Evolutionary conservation across 495 filamentous ascomycete genomes (phyloP), one percentile per base, ranked within the genome.

Genomic region (Neurospora tetraspora): DNA sequence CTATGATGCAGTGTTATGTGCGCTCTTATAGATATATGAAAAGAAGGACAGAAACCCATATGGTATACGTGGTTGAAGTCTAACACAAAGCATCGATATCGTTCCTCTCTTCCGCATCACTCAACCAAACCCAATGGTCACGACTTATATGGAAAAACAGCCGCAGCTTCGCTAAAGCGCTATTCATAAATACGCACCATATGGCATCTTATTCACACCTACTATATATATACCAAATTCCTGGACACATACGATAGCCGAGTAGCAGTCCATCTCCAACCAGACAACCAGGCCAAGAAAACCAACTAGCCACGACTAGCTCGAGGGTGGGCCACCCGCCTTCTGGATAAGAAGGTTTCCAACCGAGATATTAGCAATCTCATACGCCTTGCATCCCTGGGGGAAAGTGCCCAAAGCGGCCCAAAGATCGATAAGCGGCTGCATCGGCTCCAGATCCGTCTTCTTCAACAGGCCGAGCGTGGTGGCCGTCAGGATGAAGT

Each of bases 391-490:
- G 59, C 84, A 87, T 4, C 92, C 91, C 5, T 88, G 86, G 5
- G 94, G 92, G 73, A 97, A 91, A 23, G 92, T 90, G 39, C 93
- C 93, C 72, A 94, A 91, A 61, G 89, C 90, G 42, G 93, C 89
- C 90, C 94, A 97, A 37, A 97, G 84, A 77, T 97, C 94, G 74
- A 97, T 92, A 77, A 97, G 80, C 12, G 92, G 92, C 84, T 94
- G 93, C 94, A 97, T 96, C 20, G 94, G 94, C 87, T 97, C 93
- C 78, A 94, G 86, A 77, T 97, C 94, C 78, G 92, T 90, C 71
- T 94, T 92, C 70, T 89, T 89, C 65, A 97, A 86, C 79, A 97
- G 90, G 73, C 90, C 89, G 78, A 94, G 92, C 68, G 94, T 90
- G 73, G 93, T 94, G 69, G 92, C 93, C 9, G 96, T 94, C 31